phyloP scores from a whole-genome alignment of 352 stramenopile species.

The Globisporangium solare region DNA sequence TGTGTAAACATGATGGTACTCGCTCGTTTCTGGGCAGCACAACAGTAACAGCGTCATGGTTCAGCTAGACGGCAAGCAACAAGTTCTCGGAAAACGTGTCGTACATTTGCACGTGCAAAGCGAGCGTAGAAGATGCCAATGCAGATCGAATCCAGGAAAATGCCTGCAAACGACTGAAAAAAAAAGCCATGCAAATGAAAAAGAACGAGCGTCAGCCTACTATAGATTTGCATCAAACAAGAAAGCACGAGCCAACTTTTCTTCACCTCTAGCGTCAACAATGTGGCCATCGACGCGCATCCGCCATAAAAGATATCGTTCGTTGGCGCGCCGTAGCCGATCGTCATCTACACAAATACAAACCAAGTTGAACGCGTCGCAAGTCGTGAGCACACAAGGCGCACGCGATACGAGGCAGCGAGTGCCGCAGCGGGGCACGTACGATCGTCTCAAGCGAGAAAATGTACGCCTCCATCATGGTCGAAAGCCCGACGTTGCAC shows the following conservation, averaged over 20 bases:
- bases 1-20: constrained; percentile 88
- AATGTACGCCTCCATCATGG: constrained; percentile 79
- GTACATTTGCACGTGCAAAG: constrained; percentile 73
- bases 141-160: constrained; percentile 84
- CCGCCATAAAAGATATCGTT: constrained; percentile 88
- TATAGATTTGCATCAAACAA: too few species aligned
- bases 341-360: constrained; percentile 68
- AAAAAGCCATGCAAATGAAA: neutral
- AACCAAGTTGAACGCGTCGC: neutral
- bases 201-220: neutral
- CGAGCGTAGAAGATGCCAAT: constrained; percentile 86
- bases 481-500: constrained; percentile 72
- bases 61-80: neutral
- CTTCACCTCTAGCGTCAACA: constrained; percentile 70
- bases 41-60: neutral
- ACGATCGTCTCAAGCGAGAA: constrained; percentile 88
- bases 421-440: constrained; percentile 10
- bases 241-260: too few species aligned
- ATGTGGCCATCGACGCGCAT: constrained; percentile 70
- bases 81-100: too few species aligned
- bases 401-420: neutral
- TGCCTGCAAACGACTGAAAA: constrained; percentile 78
- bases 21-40: constrained; percentile 53
- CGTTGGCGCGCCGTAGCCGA: constrained; percentile 80
- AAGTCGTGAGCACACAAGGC: neutral